phyloP scores from a whole-genome alignment of 495 filamentous ascomycete genomes.

The Usnea hakonensis region DNA sequence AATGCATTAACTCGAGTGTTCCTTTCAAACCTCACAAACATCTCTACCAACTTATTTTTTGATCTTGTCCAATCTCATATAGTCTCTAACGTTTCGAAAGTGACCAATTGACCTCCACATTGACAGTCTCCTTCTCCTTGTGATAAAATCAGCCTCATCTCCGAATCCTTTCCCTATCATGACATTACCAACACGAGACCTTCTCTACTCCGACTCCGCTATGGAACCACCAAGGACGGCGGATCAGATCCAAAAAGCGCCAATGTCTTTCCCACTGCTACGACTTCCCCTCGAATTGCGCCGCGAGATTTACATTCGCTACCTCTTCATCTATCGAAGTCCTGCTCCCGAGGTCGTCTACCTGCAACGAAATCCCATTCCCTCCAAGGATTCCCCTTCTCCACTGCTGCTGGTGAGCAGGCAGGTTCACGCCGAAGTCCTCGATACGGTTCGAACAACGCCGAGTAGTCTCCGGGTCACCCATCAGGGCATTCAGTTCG shows the following conservation, averaged over 20 bases:
- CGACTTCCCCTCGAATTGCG: conserved; percentile 5
- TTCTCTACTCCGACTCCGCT: no score
- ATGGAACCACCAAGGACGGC: no score
- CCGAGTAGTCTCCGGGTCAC: conserved; percentile 1
- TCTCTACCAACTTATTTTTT: no score
- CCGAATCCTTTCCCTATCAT: no score
- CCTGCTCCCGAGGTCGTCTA: neutral
- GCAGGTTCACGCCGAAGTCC: conserved; percentile 7
- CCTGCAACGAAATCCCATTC: neutral
- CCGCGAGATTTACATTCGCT: neutral
- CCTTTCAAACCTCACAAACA: no score
- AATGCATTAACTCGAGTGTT: no score
- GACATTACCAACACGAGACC: no score
- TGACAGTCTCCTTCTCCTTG: no score
- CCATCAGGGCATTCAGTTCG: neutral
- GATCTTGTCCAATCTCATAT: no score
- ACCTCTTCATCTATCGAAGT: neutral
- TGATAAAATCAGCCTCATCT: no score
- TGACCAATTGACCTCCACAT: no score
- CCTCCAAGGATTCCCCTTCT: conserved; percentile 3
- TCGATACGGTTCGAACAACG: neutral
- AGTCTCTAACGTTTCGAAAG: no score
- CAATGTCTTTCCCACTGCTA: neutral
- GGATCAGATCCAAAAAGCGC: neutral
- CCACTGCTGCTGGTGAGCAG: conserved; percentile 7